phyloP scores from a whole-genome alignment of 495 filamentous ascomycete species.

The Polyplosphaeria fusca region DNA sequence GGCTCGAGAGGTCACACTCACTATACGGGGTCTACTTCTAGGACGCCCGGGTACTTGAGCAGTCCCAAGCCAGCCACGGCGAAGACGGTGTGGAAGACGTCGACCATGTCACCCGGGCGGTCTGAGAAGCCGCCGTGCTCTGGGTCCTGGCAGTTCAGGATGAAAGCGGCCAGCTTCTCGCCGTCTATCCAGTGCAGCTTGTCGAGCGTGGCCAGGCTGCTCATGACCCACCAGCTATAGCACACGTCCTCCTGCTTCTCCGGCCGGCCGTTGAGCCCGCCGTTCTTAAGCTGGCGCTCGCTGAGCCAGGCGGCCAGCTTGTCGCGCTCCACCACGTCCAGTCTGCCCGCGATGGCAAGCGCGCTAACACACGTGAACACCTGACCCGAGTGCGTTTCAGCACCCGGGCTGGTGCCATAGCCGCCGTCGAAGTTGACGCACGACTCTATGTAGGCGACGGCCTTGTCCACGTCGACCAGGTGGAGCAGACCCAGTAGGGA shows the following conservation, averaged over 20 bases:
- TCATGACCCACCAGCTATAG: slow-evolving; percentile 97
- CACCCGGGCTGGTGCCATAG: slow-evolving; percentile 82
- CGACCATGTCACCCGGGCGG: slow-evolving; percentile 88
- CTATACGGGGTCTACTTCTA: slow-evolving; percentile 85
- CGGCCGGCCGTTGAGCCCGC: slow-evolving; percentile 88
- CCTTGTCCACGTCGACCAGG: slow-evolving; percentile 71
- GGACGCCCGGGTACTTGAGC: slow-evolving; percentile 67
- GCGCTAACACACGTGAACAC: slow-evolving; percentile 94
- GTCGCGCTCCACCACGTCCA: slow-evolving; percentile 81
- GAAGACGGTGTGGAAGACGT: slow-evolving; percentile 95
- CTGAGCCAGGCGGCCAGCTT: slow-evolving; percentile 85
- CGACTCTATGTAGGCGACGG: slow-evolving; percentile 69
- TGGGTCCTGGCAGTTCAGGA: slow-evolving; percentile 78
- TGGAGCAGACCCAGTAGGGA: slow-evolving; percentile 71
- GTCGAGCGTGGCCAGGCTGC: slow-evolving; percentile 84
- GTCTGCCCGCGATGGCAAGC: slow-evolving; percentile 71
- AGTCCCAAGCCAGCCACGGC: slow-evolving; percentile 86
- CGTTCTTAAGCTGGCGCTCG: slow-evolving; percentile 81
- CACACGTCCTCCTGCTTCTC: slow-evolving; percentile 97
- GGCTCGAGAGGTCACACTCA: slow-evolving; percentile 44
- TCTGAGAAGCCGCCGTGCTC: slow-evolving; percentile 85
- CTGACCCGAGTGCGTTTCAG: slow-evolving; percentile 89
- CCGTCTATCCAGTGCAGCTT: slow-evolving; percentile 88
- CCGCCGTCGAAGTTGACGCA: slow-evolving; percentile 93
- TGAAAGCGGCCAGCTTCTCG: slow-evolving; percentile 71